phyloP scores from a whole-genome alignment of 1,284 basidiomycete species.

The Meripilus lineatus region DNA sequence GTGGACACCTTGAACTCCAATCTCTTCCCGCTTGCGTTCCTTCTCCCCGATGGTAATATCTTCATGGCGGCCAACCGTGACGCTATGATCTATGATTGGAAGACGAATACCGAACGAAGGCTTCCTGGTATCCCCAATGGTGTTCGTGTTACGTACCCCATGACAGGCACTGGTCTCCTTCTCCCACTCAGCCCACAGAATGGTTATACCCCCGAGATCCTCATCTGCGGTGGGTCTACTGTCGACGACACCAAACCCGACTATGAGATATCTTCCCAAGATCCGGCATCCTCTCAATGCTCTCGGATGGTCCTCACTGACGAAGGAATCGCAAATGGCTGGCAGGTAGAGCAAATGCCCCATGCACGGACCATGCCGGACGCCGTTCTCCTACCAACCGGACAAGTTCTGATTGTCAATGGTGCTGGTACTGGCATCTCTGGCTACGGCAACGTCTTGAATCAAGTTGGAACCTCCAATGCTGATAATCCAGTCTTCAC shows the following conservation, averaged over 20 bases:
- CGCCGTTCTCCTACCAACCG: constrained; percentile 78
- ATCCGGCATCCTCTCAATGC: constrained; percentile 70
- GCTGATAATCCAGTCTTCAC: constrained; percentile 73
- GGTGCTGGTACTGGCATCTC: constrained; percentile 73
- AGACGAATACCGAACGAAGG: constrained; percentile 53
- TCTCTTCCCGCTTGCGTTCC: constrained; percentile 74
- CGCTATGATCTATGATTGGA: constrained; percentile 79
- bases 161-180: constrained; percentile 67
- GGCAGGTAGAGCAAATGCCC: constrained; percentile 75
- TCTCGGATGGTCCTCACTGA: constrained; percentile 62
- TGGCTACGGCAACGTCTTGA: constrained; percentile 77
- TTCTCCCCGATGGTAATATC: constrained; percentile 66
- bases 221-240: constrained; percentile 76
- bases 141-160: constrained; percentile 79
- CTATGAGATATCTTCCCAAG: constrained; percentile 63
- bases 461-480: constrained; percentile 71
- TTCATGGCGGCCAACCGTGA: constrained; percentile 80
- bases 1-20: constrained; percentile 73
- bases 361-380: constrained; percentile 73
- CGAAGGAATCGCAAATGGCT: constrained; percentile 63
- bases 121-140: constrained; percentile 75
- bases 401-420: constrained; percentile 72
- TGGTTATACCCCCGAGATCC: constrained; percentile 62
- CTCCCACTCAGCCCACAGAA: constrained; percentile 65
- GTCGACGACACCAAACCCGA: constrained; percentile 58